Conservation (phyloP, 2,329 filamentous ascomycete genomes). For the Aureobasidium melanogenum region DNA sequence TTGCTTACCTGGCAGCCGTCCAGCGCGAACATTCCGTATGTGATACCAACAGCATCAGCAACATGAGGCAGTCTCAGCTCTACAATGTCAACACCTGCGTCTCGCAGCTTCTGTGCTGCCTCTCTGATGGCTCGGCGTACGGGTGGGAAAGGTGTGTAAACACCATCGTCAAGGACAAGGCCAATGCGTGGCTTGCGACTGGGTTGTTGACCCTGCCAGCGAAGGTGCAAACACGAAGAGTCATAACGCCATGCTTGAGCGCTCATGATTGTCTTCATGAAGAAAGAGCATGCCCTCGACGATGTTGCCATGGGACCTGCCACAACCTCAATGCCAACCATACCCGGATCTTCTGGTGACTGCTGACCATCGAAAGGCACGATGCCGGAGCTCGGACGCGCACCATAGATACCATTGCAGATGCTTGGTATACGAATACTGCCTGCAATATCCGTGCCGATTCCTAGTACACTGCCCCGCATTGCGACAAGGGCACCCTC, state of each 20-base stretch:
- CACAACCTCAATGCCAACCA: constrained; percentile 13
- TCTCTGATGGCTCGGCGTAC: constrained; percentile 16
- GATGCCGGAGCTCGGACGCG: constrained; percentile 17
- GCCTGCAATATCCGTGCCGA: constrained; percentile 54
- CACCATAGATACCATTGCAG: constrained; percentile 41
- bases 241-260: constrained; percentile 49
- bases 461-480: constrained; percentile 49
- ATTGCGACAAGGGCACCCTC: constrained; percentile 53
- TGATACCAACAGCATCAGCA: constrained; percentile 13
- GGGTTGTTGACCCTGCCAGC: constrained; percentile 35
- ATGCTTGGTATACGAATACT: constrained; percentile 77
- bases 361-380: constrained; percentile 12
- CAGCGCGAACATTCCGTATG: constrained; percentile 14
- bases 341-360: constrained; percentile 4
- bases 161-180: constrained; percentile 17
- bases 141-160: constrained; percentile 18
- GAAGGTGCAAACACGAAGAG: constrained; percentile 49
- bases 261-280: constrained; percentile 38
- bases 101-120: constrained; percentile 13
- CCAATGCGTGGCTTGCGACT: constrained; percentile 17
- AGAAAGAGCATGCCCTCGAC: constrained; percentile 18
- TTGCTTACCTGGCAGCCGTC: constrained; percentile 15
- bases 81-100: constrained; percentile 16
- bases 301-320: constrained; percentile 23
- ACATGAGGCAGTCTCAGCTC: constrained; percentile 16